phyloP scores from a whole-genome alignment of 768 basidiomycete genomes.

The Trametes coccinea region DNA sequence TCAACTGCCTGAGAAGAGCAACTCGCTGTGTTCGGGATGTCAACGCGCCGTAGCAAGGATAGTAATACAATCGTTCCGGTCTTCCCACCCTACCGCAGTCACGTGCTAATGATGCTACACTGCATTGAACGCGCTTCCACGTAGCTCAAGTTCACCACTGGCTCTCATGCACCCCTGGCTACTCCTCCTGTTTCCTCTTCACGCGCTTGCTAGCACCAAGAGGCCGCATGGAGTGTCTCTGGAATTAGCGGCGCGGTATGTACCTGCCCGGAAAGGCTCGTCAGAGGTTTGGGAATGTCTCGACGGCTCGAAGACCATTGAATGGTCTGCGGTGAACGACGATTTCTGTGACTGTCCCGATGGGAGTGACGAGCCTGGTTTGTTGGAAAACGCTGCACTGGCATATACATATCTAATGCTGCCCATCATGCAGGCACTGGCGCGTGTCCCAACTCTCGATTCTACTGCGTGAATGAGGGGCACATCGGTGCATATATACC shows the following conservation, averaged over 20 bases:
- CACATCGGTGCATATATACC: constrained; percentile 82
- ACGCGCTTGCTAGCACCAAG: constrained; percentile 32
- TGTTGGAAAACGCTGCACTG: constrained; percentile 3
- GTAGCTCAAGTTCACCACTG: constrained; percentile 15
- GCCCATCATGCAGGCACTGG: constrained; percentile 60
- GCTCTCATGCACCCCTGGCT: constrained; percentile 31
- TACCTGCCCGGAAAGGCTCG: constrained; percentile 47
- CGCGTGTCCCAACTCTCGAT: constrained; percentile 73
- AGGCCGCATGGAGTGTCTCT: constrained; percentile 63
- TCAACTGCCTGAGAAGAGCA: too few relatives aligned
- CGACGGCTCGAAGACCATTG: constrained; percentile 75
- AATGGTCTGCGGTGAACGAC: constrained; percentile 84
- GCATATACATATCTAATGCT: constrained; percentile 13
- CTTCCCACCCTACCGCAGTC: not conserved
- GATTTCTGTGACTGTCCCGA: constrained; percentile 94
- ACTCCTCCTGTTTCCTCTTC: constrained; percentile 25
- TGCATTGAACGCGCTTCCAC: constrained; percentile 19
- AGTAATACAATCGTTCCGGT: too few relatives aligned
- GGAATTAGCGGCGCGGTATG: constrained; percentile 54
- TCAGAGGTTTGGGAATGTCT: constrained; percentile 68
- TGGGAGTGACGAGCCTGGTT: constrained; percentile 95
- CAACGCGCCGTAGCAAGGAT: too few relatives aligned
- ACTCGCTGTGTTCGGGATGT: too few relatives aligned
- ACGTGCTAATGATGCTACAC: constrained; percentile 14
- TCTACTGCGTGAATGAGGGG: constrained; percentile 87